Base-by-base conservation (phyloP, 768 basidiomycete genomes). In the Tricholoma bakamatsutake region DNA sequence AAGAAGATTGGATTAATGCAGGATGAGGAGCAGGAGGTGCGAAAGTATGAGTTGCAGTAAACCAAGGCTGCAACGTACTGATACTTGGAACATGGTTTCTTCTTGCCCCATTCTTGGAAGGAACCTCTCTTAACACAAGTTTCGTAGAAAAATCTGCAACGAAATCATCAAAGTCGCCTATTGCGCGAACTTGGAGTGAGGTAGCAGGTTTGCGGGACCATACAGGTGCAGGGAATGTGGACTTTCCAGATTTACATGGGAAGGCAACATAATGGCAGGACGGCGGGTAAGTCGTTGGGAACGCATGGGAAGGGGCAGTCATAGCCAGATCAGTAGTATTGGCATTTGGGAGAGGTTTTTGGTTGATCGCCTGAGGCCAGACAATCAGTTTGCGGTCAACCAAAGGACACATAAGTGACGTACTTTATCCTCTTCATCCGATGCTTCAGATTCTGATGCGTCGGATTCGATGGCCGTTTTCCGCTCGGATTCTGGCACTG, bases 151-250 rank as follows among this genome's bases (percentile, higher is more conserved):
- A 67, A 4, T 62, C 55, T 0, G 58, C 28, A 5, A 55, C 43
- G 3, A 71, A 57, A 0, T 65, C 65, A 15, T 69, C 61, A n/a
- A 73, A 55, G 24, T 71, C 65, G 4, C 70, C 53, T 1, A 48
- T 24, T 0, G 55, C 1, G 0, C 46, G 55, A 28, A 18, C 1
- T 4, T 30, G 42, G 1, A 46, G 43, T 5, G 27, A 34, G 1
- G 49, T 46, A 3, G 68, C 52, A 12, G 71, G 64, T 43, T 50
- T 64, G 10, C 74, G 71, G 45, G 42, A 37, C 75, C 75, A 76
- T 5, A 52, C 11, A 8, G 72, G 69, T 0, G 65, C n/a, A 8
- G 71, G 60, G 45, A 73, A 71, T 9, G 50, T 62, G 34, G 59
- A 66, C 8, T 52, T 18, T 0, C 59, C 54, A 17, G 52, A 28